Conservation (phyloP, 257 asterid species). For the Solanum medicagineum region DNA sequence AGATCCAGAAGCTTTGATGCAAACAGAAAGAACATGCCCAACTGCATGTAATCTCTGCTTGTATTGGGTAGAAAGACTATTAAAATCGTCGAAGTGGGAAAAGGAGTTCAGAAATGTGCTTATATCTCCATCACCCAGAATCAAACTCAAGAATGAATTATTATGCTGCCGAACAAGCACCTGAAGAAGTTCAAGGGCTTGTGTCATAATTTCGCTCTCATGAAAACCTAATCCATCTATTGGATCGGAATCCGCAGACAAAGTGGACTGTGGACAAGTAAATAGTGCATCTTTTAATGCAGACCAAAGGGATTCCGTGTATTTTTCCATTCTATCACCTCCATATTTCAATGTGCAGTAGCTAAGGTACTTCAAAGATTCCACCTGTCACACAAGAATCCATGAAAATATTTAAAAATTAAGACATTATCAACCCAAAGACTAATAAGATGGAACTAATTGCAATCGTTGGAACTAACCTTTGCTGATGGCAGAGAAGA, state of each 20-base stretch:
- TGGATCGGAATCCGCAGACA: constrained; percentile 30
- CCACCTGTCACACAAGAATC: constrained; percentile 42
- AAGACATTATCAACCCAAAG: neutral
- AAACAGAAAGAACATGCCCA: constrained; percentile 51
- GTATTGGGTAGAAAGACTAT: constrained; percentile 30
- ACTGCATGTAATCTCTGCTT: constrained; percentile 74
- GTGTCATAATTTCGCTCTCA: constrained; percentile 53
- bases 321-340: constrained; percentile 49
- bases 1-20: constrained; percentile 47
- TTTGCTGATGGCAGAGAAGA: constrained; percentile 78
- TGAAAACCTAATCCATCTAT: constrained; percentile 44
- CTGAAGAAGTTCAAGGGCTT: constrained; percentile 60
- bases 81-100: constrained; percentile 26
- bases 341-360: constrained; percentile 63
- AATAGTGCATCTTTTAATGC: constrained; percentile 52
- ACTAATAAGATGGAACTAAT: constrained; percentile 1
- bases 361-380: constrained; percentile 71
- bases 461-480: constrained; percentile 33
- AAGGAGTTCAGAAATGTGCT: constrained; percentile 36
- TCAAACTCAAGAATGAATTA: constrained; percentile 35
- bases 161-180: constrained; percentile 33
- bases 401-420: constrained; percentile 3
- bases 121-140: constrained; percentile 60
- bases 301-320: constrained; percentile 67
- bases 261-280: constrained; percentile 42